Evolutionary conservation across 805 yeast genomes (phyloP), one percentile per base, ranked within the genome.

Genomic region (Barnettozyma californica): DNA sequence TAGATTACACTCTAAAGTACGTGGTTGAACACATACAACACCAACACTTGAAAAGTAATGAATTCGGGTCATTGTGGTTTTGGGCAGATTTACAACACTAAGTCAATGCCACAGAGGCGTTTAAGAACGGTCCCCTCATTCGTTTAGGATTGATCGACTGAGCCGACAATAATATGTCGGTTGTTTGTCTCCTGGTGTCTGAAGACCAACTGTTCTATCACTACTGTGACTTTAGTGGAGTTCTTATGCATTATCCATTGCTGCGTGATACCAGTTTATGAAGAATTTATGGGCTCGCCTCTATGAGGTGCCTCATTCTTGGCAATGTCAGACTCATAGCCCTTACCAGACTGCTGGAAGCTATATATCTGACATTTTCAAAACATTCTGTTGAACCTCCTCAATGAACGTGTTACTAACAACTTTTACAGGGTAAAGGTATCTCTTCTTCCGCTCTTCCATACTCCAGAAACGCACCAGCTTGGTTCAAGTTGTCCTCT

Each of bases 1-100:
- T 91, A 96, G 99, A 81, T 84, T 92, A 91, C 98, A 92, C 89
- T 87, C 96, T 79, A 78, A 87, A 75, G 95, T 87, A 86, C 81
- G 95, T 86, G 56, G 51, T 50, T 52, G 47, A 51, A 45, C 52
- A 52, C 54, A 51, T 41, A 46, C 45, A 40, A 29, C 50, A 45
- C 44, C 52, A 47, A 47, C 46, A 45, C 23, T 41, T 48, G 27
- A 49, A 47, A 54, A 50, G 60, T 55, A 47, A 59, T 57, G 58
- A 59, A 57, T 60, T 53, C 45, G 64, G 64, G 46, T 59, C 61
- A 51, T 45, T 44, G 53, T 43, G 62, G 64, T 59, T 58, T 46
- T 49, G 45, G 42, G 43, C 36, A 21, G 34, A 8, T 20, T 35
- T 26, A 18, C 21, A 35, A 35, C 20, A 10, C 38, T 35, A 21